Percentiles rank a stretch among this genome's conserved stretches.
Evolutionary conservation across 257 asterid genomes (phyloP).

Genomic region (Nicotiana obtusifolia): DNA sequence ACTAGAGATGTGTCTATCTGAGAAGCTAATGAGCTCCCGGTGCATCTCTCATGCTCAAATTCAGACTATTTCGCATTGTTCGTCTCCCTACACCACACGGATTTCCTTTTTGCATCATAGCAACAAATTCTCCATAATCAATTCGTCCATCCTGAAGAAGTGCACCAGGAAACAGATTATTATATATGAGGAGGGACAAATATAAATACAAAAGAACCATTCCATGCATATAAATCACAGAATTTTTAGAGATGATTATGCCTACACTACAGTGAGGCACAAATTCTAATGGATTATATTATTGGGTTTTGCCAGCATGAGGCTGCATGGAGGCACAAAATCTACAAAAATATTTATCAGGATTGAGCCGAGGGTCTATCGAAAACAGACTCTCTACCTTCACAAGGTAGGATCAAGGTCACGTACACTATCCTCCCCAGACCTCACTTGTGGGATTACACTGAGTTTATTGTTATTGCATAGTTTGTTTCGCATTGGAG

Average conservation of each 20-base stretch:
- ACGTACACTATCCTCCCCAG: too few relatives aligned
- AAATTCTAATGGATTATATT: background rate
- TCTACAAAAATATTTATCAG: too few relatives aligned
- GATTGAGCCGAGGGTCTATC: too few relatives aligned
- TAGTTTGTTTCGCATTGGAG: background rate
- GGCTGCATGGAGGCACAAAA: background rate
- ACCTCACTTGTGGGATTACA: too few relatives aligned
- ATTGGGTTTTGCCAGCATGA: background rate
- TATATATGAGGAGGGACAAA: background rate
- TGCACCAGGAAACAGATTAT: background rate
- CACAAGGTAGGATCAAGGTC: too few relatives aligned
- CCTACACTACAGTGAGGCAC: background rate
- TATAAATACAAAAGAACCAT: background rate
- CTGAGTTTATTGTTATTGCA: background rate
- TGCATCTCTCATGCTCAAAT: constrained; percentile 45
- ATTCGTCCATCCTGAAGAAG: constrained; percentile 41
- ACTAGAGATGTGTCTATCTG: background rate
- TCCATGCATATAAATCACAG: background rate
- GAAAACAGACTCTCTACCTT: too few relatives aligned
- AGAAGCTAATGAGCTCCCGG: constrained; percentile 24
- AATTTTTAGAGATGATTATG: background rate
- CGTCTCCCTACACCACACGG: constrained; percentile 42
- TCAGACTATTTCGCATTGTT: constrained; percentile 44
- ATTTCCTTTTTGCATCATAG: constrained; percentile 50
- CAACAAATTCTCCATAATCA: constrained; percentile 50